Conservation (phyloP, 2,329 filamentous ascomycete genomes). For the Alternaria viburni region DNA sequence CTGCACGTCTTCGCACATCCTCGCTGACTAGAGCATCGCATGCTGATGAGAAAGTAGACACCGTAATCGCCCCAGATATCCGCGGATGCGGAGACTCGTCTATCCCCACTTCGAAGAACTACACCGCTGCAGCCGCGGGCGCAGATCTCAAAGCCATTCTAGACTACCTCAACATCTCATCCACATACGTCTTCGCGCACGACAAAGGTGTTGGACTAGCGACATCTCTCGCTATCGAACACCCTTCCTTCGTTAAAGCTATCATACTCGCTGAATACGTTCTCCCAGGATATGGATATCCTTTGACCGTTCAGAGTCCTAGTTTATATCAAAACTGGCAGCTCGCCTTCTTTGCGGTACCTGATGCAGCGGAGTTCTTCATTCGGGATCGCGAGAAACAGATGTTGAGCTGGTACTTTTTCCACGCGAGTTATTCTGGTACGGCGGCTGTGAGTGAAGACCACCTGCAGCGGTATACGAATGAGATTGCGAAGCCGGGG, state of each 20-base stretch:
- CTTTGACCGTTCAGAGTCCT: slow-evolving; percentile 34
- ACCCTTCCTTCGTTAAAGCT: not conserved
- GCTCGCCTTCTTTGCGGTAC: slow-evolving; percentile 54
- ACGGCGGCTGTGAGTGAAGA: slow-evolving; percentile 48
- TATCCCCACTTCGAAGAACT: slow-evolving; percentile 49
- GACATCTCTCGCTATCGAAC: slow-evolving; percentile 21
- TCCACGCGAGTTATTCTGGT: slow-evolving; percentile 53
- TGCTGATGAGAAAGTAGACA: not conserved
- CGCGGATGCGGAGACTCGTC: slow-evolving; percentile 36
- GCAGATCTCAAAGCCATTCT: slow-evolving; percentile 31
- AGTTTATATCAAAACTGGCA: slow-evolving; percentile 49
- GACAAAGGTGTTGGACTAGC: slow-evolving; percentile 56
- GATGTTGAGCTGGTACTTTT: slow-evolving; percentile 57
- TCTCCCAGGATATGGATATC: not conserved
- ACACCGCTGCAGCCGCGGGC: slow-evolving; percentile 48
- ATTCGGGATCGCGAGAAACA: slow-evolving; percentile 52
- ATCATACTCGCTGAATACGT: not conserved
- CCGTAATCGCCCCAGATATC: slow-evolving; percentile 17
- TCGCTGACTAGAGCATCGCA: fast-evolving
- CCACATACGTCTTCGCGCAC: slow-evolving; percentile 52
- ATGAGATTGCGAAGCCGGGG: slow-evolving; percentile 43
- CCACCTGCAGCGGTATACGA: slow-evolving; percentile 49
- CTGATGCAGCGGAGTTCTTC: slow-evolving; percentile 56
- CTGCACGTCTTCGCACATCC: not conserved
- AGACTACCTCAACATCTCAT: slow-evolving; percentile 34